Percentiles rank a stretch among this genome's conserved stretches.
Evolutionary conservation across 2,329 filamentous ascomycete species (phyloP).

Genomic region (Coniochaeta prunicola): DNA sequence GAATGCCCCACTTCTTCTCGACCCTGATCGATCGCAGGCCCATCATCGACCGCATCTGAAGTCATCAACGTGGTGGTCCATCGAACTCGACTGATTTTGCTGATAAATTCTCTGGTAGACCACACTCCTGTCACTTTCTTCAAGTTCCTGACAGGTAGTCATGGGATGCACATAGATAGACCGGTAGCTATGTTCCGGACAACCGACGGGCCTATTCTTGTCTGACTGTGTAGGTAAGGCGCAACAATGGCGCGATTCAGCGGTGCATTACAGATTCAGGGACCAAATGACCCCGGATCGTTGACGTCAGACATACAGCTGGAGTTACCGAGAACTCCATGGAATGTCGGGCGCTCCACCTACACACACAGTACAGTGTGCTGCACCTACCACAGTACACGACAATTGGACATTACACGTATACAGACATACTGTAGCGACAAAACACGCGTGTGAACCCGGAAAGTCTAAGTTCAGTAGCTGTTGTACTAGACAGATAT

Average conservation of each 20-base stretch:
- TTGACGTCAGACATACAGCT: background rate
- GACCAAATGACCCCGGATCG: background rate
- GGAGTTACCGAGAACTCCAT: background rate
- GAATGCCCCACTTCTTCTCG: background rate
- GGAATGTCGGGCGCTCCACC: background rate
- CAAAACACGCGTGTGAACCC: no score
- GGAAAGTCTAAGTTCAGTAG: no score
- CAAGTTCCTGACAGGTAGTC: background rate
- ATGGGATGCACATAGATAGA: background rate
- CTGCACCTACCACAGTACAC: no score
- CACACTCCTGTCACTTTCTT: no score
- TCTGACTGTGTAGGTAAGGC: background rate
- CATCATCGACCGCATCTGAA: background rate
- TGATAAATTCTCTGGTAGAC: no score
- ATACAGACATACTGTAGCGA: no score
- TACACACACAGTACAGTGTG: no score
- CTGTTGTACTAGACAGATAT: no score
- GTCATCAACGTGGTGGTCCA: background rate
- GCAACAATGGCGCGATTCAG: background rate
- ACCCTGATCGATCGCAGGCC: background rate
- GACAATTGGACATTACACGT: no score
- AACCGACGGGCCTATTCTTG: background rate
- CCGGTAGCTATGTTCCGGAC: background rate
- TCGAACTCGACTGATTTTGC: background rate
- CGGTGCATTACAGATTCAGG: background rate